Conservation (phyloP, 1,139 yeast species). For the Candida albicans region DNA sequence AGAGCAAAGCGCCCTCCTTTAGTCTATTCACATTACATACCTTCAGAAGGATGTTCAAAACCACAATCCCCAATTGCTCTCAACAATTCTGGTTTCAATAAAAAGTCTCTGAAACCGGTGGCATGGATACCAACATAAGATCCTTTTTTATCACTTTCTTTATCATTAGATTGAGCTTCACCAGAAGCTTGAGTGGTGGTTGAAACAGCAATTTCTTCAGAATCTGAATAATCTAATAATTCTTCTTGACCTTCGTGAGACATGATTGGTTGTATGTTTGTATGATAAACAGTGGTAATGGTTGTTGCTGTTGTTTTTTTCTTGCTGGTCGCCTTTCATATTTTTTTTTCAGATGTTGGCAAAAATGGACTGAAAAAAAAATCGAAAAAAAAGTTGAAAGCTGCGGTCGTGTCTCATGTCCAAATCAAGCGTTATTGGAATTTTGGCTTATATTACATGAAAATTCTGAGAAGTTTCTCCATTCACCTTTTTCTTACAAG, state of each 20-base stretch:
- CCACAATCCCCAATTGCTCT: constrained; percentile 99
- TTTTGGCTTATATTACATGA: no score
- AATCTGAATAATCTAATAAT: constrained; percentile 95
- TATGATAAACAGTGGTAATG: background rate
- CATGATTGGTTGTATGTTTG: constrained; percentile 31
- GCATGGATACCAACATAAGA: constrained; percentile 98
- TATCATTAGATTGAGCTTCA: constrained; percentile 44
- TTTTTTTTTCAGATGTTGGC: constrained; percentile 1
- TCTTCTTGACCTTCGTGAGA: constrained; percentile 99
- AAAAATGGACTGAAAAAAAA: background rate
- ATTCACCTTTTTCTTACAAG: background rate
- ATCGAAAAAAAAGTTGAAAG: background rate
- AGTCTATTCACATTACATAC: no score
- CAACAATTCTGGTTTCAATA: constrained; percentile 91
- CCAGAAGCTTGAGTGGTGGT: constrained; percentile 50
- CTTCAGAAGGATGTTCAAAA: constrained; percentile 99
- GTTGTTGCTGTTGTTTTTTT: constrained; percentile 1
- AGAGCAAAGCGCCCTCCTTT: no score
- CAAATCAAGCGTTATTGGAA: background rate
- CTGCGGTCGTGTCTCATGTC: constrained; percentile 1
- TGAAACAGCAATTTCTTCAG: constrained; percentile 89
- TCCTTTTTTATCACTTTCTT: constrained; percentile 84
- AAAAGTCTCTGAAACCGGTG: constrained; percentile 96
- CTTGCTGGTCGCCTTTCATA: constrained; percentile 3
- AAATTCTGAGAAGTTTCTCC: background rate